Evolutionary conservation across 768 basidiomycete species (phyloP), one percentile per base, ranked within the genome.

Genomic region (Phylloporus rhodoxanthus): DNA sequence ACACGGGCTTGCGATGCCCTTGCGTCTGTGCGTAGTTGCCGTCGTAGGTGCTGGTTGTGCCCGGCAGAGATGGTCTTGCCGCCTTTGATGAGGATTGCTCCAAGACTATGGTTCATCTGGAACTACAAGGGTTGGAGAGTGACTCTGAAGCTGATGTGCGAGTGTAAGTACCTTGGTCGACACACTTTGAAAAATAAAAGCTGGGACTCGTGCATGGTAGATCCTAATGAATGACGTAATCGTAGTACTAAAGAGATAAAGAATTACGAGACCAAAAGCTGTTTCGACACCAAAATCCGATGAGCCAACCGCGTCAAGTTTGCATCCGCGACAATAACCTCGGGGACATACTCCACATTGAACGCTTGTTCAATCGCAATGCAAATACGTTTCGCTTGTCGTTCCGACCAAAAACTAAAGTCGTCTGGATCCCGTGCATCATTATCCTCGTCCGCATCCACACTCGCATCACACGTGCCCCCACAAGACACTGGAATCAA

Each of bases 251-350:
- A 21, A 1, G 11, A n/a, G 26, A 29, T 15, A 32, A 26, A 25
- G n/a, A 29, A 45, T 60, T 53, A 50, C 10, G 55, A 50, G 1
- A 65, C 58, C 57, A 79, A 65, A 43, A 87, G 72, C 58, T 82
- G 76, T 59, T 80, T 88, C 15, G 88, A 87, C 20, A 84, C 78
- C 54, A 94, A 67, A 58, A 99, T 89, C 60, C 91, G 76, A 59
- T 85, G 85, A 2, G 91, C 83, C 52, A 99, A 71, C 23, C 84
- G 75, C n/a, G 82, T 79, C 61, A 97, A 66, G 68, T 98, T 98
- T 23, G 96, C 93, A 60, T 96, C 92, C 2, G 91, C 95, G 41
- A 98, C 75, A 43, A 99, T 77, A 32, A 99, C 92, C 61, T 95
- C 91, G 20, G 84, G 80, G 8, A 84, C 85, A 64, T 92, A 85